A percentile compares a stretch with the other conserved stretches of the same genome.
Conservation (phyloP, 306 rosid genomes). For the Glycine tomentella region DNA sequence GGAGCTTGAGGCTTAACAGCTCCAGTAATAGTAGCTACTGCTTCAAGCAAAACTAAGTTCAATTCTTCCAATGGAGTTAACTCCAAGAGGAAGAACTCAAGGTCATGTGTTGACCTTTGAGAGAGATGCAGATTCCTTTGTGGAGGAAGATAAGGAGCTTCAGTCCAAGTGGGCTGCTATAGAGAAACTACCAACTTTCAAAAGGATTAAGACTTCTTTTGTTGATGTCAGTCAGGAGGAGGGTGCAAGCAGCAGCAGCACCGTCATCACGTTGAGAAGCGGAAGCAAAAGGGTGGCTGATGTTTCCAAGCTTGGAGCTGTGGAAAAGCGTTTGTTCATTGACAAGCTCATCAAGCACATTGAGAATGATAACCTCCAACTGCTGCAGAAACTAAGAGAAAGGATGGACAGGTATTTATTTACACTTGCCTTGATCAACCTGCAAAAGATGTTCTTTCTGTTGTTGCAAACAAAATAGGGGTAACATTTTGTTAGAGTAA, state of each 20-base stretch:
- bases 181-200: constrained; percentile 61
- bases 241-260: constrained; percentile 19
- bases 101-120: constrained; percentile 52
- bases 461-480: too few species aligned
- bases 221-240: constrained; percentile 53
- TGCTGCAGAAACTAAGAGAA: constrained; percentile 57
- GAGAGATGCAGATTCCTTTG: constrained; percentile 58
- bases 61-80: constrained; percentile 51
- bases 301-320: constrained; percentile 70
- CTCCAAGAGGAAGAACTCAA: constrained; percentile 60
- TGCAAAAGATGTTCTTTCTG: too few species aligned
- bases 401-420: constrained; percentile 62
- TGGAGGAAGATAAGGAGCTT: constrained; percentile 63
- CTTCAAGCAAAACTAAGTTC: constrained; percentile 25
- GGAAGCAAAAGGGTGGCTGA: constrained; percentile 59
- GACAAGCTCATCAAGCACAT: constrained; percentile 65
- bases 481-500: too few species aligned
- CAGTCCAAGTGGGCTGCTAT: constrained; percentile 66
- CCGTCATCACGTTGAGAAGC: constrained; percentile 32
- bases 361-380: constrained; percentile 65
- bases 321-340: constrained; percentile 60
- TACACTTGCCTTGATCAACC: constrained; percentile 9
- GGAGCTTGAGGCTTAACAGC: constrained; percentile 32
- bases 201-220: constrained; percentile 59
- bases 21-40: constrained; percentile 16